Evolutionary conservation across 1,139 yeast genomes (phyloP).

Genomic region (Meyerozyma smithsonii): DNA sequence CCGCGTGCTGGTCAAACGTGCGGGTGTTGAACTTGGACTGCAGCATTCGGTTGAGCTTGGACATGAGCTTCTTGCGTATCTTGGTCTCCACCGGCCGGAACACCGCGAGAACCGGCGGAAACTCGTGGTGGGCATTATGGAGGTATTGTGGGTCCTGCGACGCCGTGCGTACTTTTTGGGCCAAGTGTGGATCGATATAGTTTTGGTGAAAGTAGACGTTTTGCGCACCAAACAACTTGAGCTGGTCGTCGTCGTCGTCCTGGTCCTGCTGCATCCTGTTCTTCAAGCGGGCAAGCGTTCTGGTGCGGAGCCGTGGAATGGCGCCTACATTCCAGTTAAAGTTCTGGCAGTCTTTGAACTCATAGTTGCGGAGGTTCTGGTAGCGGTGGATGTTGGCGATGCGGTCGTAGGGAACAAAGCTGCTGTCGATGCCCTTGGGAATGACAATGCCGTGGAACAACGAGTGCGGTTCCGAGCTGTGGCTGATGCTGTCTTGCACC

Average conservation of each 20-base stretch:
- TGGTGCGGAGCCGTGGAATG: slow-evolving; percentile 31
- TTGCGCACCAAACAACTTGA: slow-evolving; percentile 16
- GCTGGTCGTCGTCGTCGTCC: slow-evolving; percentile 5
- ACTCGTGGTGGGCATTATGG: slow-evolving; percentile 11
- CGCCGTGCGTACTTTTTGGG: slow-evolving; percentile 2
- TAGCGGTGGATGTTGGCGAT: slow-evolving; percentile 4
- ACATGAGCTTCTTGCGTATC: slow-evolving; percentile 36
- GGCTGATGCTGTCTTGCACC: slow-evolving; percentile 3
- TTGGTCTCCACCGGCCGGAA: slow-evolving; percentile 52
- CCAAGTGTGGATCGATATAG: slow-evolving; percentile 10
- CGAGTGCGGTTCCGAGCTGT: slow-evolving; percentile 4
- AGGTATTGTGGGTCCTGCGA: slow-evolving; percentile 23
- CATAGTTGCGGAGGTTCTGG: slow-evolving; percentile 23
- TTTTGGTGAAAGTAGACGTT: slow-evolving; percentile 21
- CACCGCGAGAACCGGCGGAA: slow-evolving; percentile 42
- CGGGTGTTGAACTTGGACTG: slow-evolving; percentile 3
- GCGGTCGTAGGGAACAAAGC: slow-evolving; percentile 18
- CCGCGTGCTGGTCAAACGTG: slow-evolving; percentile 5
- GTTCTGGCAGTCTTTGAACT: slow-evolving; percentile 24
- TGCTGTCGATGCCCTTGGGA: slow-evolving; percentile 22
- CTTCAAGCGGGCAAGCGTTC: slow-evolving; percentile 11
- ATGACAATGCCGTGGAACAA: slow-evolving; percentile 25
- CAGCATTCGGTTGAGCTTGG: slow-evolving; percentile 15
- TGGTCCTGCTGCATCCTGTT: slow-evolving; percentile 8
- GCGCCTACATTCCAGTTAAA: slow-evolving; percentile 42